A percentile compares a stretch with the other conserved stretches of the same genome.
Evolutionary conservation across 352 stramenopile genomes (phyloP).

Genomic region (Phytophthora agathidicida): DNA sequence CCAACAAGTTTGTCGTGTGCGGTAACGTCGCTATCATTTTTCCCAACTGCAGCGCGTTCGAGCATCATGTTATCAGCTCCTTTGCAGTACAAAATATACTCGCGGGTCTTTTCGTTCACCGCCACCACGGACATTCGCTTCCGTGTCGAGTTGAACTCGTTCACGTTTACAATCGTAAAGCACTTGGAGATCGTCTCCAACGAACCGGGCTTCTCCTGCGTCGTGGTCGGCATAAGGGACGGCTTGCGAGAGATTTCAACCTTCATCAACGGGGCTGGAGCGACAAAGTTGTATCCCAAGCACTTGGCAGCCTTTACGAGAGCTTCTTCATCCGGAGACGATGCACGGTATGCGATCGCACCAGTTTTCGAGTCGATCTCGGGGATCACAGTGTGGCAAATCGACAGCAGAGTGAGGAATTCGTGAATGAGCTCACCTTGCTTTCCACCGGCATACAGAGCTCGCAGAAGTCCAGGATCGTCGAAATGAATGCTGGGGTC

Average conservation of each 20-base stretch:
- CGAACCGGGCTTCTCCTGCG: conserved; percentile 9
- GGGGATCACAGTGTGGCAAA: conserved; percentile 74
- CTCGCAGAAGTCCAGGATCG: conserved; percentile 44
- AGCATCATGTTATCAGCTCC: conserved; percentile 90
- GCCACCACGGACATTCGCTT: conserved; percentile 98
- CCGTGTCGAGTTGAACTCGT: conserved; percentile 91
- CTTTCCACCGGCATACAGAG: conserved; percentile 40
- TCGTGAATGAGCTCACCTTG: conserved; percentile 54
- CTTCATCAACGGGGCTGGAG: conserved; percentile 53
- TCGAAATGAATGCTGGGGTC: conserved; percentile 64
- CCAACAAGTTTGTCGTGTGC: conserved; percentile 29
- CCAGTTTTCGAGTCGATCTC: conserved; percentile 69
- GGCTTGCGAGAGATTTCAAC: conserved; percentile 55
- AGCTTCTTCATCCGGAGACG: conserved; percentile 73
- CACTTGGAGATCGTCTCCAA: conserved; percentile 19
- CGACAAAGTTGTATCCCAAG: conserved; percentile 65
- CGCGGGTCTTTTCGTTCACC: conserved; percentile 45
- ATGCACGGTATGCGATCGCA: conserved; percentile 49
- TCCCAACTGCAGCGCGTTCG: conserved; percentile 34
- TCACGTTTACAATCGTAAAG: conserved; percentile 79
- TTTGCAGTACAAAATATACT: conserved; percentile 80
- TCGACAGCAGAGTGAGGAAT: conserved; percentile 60
- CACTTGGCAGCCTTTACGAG: conserved; percentile 68
- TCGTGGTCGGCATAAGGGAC: conserved; percentile 25
- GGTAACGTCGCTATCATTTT: conserved; percentile 15